Percentiles rank a stretch among this genome's conserved stretches.
Evolutionary conservation across 2,329 filamentous ascomycete genomes (phyloP).

Genomic region (Colletotrichum magnum): DNA sequence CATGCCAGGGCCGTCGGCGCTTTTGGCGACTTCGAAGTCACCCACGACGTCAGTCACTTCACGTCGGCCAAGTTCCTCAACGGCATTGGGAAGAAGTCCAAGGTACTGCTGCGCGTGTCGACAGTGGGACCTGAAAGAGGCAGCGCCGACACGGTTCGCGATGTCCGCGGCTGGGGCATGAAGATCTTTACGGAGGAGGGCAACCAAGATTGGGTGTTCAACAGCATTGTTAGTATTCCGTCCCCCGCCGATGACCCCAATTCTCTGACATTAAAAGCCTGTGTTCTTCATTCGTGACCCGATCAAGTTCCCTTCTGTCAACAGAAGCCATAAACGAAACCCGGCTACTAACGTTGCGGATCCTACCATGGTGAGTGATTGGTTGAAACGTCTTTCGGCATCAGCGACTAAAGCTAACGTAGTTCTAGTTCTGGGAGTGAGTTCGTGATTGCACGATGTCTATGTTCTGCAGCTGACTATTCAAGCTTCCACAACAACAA

Average conservation of each 20-base stretch:
- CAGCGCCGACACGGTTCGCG: slow-evolving; percentile 77
- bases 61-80: slow-evolving; percentile 68
- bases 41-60: slow-evolving; percentile 69
- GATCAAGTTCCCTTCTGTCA: slow-evolving; percentile 57
- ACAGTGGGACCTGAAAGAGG: slow-evolving; percentile 79
- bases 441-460: slow-evolving; percentile 61
- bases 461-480: slow-evolving; percentile 55
- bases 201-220: slow-evolving; percentile 60
- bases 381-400: background rate
- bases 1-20: slow-evolving; percentile 57
- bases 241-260: background rate
- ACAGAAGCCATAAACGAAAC: slow-evolving; percentile 56
- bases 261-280: slow-evolving; percentile 50
- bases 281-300: slow-evolving; percentile 59
- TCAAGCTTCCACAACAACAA: slow-evolving; percentile 47
- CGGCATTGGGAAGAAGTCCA: slow-evolving; percentile 66
- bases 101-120: slow-evolving; percentile 78
- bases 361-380: slow-evolving; percentile 58
- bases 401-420: background rate
- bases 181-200: slow-evolving; percentile 78
- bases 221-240: slow-evolving; percentile 56
- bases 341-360: slow-evolving; percentile 54
- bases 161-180: slow-evolving; percentile 79
- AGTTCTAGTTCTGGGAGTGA: slow-evolving; percentile 42
- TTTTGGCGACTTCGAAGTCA: slow-evolving; percentile 73